Base-by-base conservation (phyloP, 2,329 filamentous ascomycete species). In the Epichloe sibirici region DNA sequence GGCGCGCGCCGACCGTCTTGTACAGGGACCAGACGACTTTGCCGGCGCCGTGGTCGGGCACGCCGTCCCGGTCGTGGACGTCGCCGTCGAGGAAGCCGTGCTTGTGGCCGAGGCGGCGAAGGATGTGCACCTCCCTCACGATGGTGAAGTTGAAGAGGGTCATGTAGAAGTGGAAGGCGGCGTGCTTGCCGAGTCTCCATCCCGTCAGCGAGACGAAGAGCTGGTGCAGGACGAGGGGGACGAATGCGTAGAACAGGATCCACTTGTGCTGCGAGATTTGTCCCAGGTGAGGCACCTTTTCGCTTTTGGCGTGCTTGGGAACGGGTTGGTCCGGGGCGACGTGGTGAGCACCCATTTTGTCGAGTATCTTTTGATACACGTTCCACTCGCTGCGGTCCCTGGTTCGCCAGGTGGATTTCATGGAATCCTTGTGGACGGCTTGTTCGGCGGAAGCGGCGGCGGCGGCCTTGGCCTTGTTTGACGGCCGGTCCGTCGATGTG, bases 81-180 rank as follows among this genome's bases (percentile, higher is more conserved):
- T 73, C 71, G 17, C 71, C 71, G 55, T 74, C 71, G 2, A 74
- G 63, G 53, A 70, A 73, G 11, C 71, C 71, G 34, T 66, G 60
- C 2, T 53, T 55, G 44, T 72, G 69, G 2, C 69, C 71, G 0
- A 73, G 54, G 3, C 62, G 61, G 6, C 70, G 67, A 12, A 74
- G 62, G 5, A 63, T 59, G 23, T 66, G 63, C 4, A 72, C 55
- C 49, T 72, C 63, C 45, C 66, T 67, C 38, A 73, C 66, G n/a
- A 66, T 65, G 43, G 67, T 70, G 7, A 63, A 21, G 46, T 71
- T 72, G 57, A 73, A 71, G n/a, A 63, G 59, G 2, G 63, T 15
- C 17, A 58, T 64, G 57, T 74, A 73, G 48, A 71, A 64, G 13
- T 66, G 3, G 51, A 71, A 65, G 17, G 63, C 62, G 6, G 57